These are phyloP conservation scores for Tolypocladium nubicola DNA, from an alignment of 2,329 filamentous ascomycete species.

Conservation along the genomic window DNA sequence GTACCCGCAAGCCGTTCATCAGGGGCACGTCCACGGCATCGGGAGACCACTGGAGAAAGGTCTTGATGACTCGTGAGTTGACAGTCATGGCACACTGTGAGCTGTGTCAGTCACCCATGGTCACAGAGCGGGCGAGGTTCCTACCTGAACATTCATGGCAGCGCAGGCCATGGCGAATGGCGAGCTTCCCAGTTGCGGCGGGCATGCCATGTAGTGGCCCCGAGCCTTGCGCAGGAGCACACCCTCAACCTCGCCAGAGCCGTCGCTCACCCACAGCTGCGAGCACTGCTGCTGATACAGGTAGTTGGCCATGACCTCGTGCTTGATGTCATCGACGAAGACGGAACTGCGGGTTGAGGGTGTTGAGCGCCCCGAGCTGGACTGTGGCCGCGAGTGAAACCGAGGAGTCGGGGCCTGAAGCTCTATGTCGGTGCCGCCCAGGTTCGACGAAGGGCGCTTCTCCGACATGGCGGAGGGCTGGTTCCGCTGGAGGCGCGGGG, in stretches of 20 bases:
- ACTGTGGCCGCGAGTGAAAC: slow-evolving; percentile 18
- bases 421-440: slow-evolving; percentile 30
- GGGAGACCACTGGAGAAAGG: slow-evolving; percentile 62
- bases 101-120: not conserved
- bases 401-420: slow-evolving; percentile 36
- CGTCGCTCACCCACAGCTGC: slow-evolving; percentile 63
- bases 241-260: slow-evolving; percentile 58
- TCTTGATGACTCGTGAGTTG: slow-evolving; percentile 70
- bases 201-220: slow-evolving; percentile 64
- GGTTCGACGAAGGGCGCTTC: slow-evolving; percentile 19
- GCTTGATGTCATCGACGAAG: slow-evolving; percentile 62
- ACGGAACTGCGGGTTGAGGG: slow-evolving; percentile 36
- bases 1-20: slow-evolving; percentile 65
- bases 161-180: slow-evolving; percentile 53
- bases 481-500: slow-evolving; percentile 10
- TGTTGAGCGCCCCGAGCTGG: slow-evolving; percentile 33
- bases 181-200: slow-evolving; percentile 51
- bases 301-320: slow-evolving; percentile 77
- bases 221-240: slow-evolving; percentile 59
- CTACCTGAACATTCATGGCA: slow-evolving; percentile 62
- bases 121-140: not conserved
- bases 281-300: slow-evolving; percentile 71
- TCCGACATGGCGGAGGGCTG: slow-evolving; percentile 22
- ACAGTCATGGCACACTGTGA: slow-evolving; percentile 66
- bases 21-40: slow-evolving; percentile 66